Evolutionary conservation across 2,329 filamentous ascomycete genomes (phyloP), one percentile per base, ranked within the genome.

Genomic region (Akanthomyces dipterigenus): DNA sequence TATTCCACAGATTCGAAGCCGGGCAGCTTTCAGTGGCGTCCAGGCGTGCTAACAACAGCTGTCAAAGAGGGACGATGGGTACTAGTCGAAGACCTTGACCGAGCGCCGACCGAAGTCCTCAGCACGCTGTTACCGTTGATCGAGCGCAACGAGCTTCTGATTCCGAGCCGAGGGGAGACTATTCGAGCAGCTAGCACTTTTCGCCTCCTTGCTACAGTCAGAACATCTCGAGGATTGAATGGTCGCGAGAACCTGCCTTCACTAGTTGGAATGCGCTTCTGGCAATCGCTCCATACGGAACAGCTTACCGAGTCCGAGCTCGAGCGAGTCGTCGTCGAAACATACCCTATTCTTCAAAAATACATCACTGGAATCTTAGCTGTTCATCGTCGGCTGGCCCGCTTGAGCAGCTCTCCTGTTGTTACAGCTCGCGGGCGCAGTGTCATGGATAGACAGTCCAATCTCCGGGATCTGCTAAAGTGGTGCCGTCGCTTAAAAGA

Each of bases 1-100:
- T 98, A 99, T 75, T 90, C 93, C 1, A 95, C 92, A 24, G 93
- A 92, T 62, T 85, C 89, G 18, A 89, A 88, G 63, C 93, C 92
- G 1, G 93, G 93, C 1, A 93, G 90, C 11, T 99, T 99, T 71
- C 84, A 85, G 55, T 99, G 95, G 95, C 86, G 90, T 63, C 86
- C 95, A 3, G 95, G 95, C 75, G 90, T 98, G 22, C 78, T 99
- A 67, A 97, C 95, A 0, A 96, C 91, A 34, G 96, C 96, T 40
- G 92, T 98, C 3, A 88, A 84, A 70, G 93, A 99, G 78, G 96
- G 95, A 18, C 84, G 93, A 69, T 99, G 95, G 96, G 90, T 99
- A 7, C 80, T 99, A 65, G 96, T 99, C 63, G 96, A 99, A 74
- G 96, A 99, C 73, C 81, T 99, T 45, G 93, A 99, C 71, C 87